Evolutionary conservation across 805 yeast species (phyloP), one percentile per base, ranked within the genome.

Genomic region (Nakazawaea populi): DNA sequence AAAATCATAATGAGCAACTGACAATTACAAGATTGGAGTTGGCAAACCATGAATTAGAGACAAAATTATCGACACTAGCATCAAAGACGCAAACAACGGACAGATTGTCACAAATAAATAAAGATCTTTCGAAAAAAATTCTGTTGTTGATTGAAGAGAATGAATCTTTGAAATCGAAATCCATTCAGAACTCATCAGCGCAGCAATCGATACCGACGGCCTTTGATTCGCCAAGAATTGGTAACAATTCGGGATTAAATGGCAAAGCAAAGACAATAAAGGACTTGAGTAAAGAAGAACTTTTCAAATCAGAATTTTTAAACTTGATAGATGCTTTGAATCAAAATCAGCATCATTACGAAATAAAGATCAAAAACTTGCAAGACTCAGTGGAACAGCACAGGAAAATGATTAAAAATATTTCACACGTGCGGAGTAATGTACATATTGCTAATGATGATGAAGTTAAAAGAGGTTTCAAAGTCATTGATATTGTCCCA

Each of bases 231-330:
- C 44, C 49, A 46, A 46, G 39, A 39, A 4, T 39, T 14, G 28
- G n/a, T n/a, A 14, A 32, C 35, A 11, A 11, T 32, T 9, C 2
- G 35, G 11, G 11, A 8, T 2, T 11, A 8, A 32, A 24, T 29
- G 11, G 18, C 10, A 37, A 31, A 24, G 37, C 8, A n/a, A 48
- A 39, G 24, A 30, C 48, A 4, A 11, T 49, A 11, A 49, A 49
- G 29, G 48, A 49, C 32, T 28, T 49, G 4, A 32, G 48, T 5
- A 44, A 41, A n/a, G 52, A 49, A 24, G 48, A 49, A 32, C 29
- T 49, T 14, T 49, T 49, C 46, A 40, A 49, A 39, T 14, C 10
- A 9, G 52, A 49, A 29, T 49, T 49, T 32, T 41, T 44, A 12
- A 14, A 49, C 28, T n/a, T 36, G n/a, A 31, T 49, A 9, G 48